Percentiles rank a stretch among this genome's conserved stretches.
Evolutionary conservation across 2,329 filamentous ascomycete genomes (phyloP).

Genomic region (Fusarium phyllophilum): DNA sequence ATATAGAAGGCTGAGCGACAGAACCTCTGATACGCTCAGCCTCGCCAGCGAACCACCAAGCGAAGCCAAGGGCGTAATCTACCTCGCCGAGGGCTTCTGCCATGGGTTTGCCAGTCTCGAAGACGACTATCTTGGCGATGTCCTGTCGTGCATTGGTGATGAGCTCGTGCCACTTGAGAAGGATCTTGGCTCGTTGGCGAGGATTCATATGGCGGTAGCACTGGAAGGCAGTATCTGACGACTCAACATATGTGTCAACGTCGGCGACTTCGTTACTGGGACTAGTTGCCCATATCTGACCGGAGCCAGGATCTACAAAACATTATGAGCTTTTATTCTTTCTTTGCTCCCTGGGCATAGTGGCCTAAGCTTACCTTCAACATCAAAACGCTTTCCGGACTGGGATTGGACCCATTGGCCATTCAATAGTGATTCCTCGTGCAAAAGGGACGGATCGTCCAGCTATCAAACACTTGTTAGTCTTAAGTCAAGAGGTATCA

Average conservation of each 20-base stretch:
- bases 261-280: constrained; percentile 35
- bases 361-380: background rate
- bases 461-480: background rate
- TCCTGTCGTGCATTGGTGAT: constrained; percentile 51
- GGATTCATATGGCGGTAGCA: constrained; percentile 52
- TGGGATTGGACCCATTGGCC: background rate
- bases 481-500: rapidly evolving
- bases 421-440: background rate
- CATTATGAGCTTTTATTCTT: background rate
- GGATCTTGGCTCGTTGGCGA: constrained; percentile 45
- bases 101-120: constrained; percentile 67
- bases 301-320: constrained; percentile 2
- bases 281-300: background rate
- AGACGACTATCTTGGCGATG: constrained; percentile 52
- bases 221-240: constrained; percentile 51
- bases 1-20: constrained; percentile 59
- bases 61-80: constrained; percentile 64
- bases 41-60: constrained; percentile 67
- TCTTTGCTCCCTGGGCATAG: rapidly evolving
- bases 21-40: constrained; percentile 60
- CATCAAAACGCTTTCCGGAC: background rate
- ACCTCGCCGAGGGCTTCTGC: constrained; percentile 65
- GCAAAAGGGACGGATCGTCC: background rate
- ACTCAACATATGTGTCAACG: constrained; percentile 32
- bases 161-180: constrained; percentile 51